Conservation (phyloP, 2,329 filamentous ascomycete genomes). For the Colletotrichum sansevieriae region DNA sequence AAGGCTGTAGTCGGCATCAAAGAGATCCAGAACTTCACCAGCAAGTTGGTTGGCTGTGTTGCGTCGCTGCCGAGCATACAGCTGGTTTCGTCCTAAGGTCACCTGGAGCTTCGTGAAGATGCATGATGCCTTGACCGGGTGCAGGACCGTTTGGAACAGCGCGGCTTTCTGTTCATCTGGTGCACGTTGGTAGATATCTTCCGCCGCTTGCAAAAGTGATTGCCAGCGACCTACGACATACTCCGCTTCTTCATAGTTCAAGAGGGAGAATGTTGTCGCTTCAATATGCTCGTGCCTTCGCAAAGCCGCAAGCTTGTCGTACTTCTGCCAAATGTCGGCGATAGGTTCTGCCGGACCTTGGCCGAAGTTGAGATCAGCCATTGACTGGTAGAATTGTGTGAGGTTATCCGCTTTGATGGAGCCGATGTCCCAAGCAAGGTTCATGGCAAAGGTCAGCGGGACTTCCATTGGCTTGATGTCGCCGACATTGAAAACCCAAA, state of each 20-base stretch:
- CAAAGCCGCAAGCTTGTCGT: slow-evolving; percentile 61
- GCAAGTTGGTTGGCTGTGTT: slow-evolving; percentile 67
- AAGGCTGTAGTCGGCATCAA: slow-evolving; percentile 64
- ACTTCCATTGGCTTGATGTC: slow-evolving; percentile 71
- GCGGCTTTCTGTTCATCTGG: slow-evolving; percentile 59
- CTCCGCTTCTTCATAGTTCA: slow-evolving; percentile 73
- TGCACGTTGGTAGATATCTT: slow-evolving; percentile 25
- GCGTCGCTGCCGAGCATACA: slow-evolving; percentile 68
- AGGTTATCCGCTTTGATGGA: slow-evolving; percentile 59
- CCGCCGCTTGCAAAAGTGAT: slow-evolving; percentile 58
- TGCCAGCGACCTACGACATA: slow-evolving; percentile 56
- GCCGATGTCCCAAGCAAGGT: slow-evolving; percentile 68
- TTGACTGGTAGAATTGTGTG: slow-evolving; percentile 11
- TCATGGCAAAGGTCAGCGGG: slow-evolving; percentile 67
- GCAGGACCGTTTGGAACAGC: slow-evolving; percentile 72
- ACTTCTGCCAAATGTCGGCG: slow-evolving; percentile 64
- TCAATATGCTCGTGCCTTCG: slow-evolving; percentile 73
- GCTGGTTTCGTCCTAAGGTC: slow-evolving; percentile 61
- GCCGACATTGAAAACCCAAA: slow-evolving; percentile 75
- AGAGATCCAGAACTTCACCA: slow-evolving; percentile 59
- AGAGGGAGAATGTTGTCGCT: slow-evolving; percentile 65
- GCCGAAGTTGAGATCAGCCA: slow-evolving; percentile 55
- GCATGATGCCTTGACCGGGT: slow-evolving; percentile 70
- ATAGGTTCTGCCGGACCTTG: slow-evolving; percentile 58
- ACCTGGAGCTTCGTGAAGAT: slow-evolving; percentile 65